Percentiles rank a stretch among this genome's conserved stretches.
Evolutionary conservation across 208 protist genomes (phyloP).

Genomic region (Crithidia mellificae): DNA sequence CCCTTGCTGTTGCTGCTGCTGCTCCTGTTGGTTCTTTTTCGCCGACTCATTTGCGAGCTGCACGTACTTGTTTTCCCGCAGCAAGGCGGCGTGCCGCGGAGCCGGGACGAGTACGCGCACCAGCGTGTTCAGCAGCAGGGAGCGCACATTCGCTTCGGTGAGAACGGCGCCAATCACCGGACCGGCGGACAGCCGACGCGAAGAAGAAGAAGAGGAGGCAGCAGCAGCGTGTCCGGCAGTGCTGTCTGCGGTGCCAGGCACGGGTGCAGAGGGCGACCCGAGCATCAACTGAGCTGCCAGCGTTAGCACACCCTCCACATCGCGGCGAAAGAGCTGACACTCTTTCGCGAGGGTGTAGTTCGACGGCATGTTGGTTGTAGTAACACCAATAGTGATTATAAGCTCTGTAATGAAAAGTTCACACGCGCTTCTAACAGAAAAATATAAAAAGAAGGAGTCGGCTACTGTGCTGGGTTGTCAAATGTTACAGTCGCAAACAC

Average conservation of each 20-base stretch:
- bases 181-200: neutral
- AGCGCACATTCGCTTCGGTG: conserved; percentile 49
- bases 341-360: conserved; percentile 49
- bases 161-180: conserved; percentile 37
- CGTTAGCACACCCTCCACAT: conserved; percentile 61
- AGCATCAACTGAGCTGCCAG: conserved; percentile 40
- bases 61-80: conserved; percentile 60
- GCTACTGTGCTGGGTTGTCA: no score
- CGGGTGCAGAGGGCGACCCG: neutral
- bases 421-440: no score
- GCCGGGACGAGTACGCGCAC: conserved; percentile 65
- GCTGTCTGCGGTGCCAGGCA: neutral
- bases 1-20: conserved; percentile 20
- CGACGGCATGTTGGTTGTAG: conserved; percentile 39
- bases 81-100: conserved; percentile 41
- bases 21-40: conserved; percentile 14
- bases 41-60: conserved; percentile 14
- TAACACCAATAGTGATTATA: no score
- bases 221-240: neutral
- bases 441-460: no score
- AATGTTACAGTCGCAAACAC: no score
- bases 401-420: no score
- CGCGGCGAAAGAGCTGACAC: conserved; percentile 60
- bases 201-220: conserved; percentile 17
- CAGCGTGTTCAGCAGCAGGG: conserved; percentile 44